Evolutionary conservation across 2,329 filamentous ascomycete genomes (phyloP), one percentile per base, ranked within the genome.

Genomic region (Penicillium sclerotiorum): DNA sequence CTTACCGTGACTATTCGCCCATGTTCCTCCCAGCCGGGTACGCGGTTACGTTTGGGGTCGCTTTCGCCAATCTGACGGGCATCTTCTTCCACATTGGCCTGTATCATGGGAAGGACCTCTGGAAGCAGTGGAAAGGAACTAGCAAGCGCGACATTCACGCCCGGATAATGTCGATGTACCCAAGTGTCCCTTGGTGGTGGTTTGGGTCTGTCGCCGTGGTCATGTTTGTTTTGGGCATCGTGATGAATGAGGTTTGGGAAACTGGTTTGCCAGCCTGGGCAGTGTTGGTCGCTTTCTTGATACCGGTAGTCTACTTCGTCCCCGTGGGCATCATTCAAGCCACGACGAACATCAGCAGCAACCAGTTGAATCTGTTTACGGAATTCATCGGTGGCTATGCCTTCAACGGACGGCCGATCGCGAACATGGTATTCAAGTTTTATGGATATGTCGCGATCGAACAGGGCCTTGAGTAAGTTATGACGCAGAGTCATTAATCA

Each of bases 401-500:
- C 35, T 76, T 78, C 48, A 66, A 74, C 17, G 76, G 76, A 4
- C 66, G 65, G 25, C 76, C 76, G 0, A 61, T 80, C 9, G 77
- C 75, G 27, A 79, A 77, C 52, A 78, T 79, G 77, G 80, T 87
- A 68, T 89, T 89, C 73, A 88, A 88, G 66, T 87, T 85, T 61
- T 88, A 87, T 60, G 83, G 84, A 50, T 87, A 86, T 66, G 80
- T 87, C 45, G 83, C 79, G 66, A 84, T 87, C 77, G 76, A 80
- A 4, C 83, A 87, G 66, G 84, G 83, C 2, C 73, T 87, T 33
- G 69, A 71, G 64, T 70, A 56, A 52, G 66, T 55, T 2, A 4
- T 9, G 6, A 15, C 23, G 15, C n/a, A 9, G n/a, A 20, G 6
- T 18, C n/a, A n/a, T n/a, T n/a, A n/a, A n/a, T n/a, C n/a, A n/a